phyloP scores from a whole-genome alignment of 2,329 filamentous ascomycete genomes.

The Annulohypoxylon truncatum region DNA sequence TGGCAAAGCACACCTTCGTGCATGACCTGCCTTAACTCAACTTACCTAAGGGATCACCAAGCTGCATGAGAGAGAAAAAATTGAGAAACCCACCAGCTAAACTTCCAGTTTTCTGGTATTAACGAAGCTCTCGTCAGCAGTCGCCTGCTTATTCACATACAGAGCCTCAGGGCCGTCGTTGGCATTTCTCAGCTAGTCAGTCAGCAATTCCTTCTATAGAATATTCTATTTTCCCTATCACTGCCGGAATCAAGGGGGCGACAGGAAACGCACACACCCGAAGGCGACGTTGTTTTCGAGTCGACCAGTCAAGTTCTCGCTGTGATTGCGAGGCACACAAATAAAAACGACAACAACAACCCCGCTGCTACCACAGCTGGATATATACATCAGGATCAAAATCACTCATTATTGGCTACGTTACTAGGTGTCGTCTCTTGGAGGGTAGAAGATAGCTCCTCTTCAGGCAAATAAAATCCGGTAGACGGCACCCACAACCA shows the following conservation, averaged over 20 bases:
- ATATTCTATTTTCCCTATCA: conserved; percentile 18
- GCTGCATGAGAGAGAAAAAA: conserved; percentile 30
- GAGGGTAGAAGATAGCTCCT: conserved; percentile 30
- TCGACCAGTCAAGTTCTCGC: conserved; percentile 12
- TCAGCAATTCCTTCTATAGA: conserved; percentile 17
- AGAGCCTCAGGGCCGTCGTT: conserved; percentile 24
- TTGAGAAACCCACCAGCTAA: conserved; percentile 21
- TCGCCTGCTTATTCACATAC: conserved; percentile 25
- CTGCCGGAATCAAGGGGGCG: conserved; percentile 20
- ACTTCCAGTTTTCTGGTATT: conserved; percentile 19
- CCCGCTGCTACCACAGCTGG: conserved; percentile 15
- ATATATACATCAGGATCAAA: conserved; percentile 32
- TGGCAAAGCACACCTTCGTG: conserved; percentile 33
- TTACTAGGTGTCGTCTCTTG: conserved; percentile 23
- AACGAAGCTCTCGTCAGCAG: conserved; percentile 23
- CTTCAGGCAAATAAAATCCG: conserved; percentile 39
- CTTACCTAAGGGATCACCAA: conserved; percentile 36
- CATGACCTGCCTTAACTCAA: conserved; percentile 30
- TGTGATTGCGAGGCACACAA: conserved; percentile 26
- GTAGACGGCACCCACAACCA: conserved; percentile 24
- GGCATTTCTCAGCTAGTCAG: conserved; percentile 5
- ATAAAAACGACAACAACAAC: conserved; percentile 7
- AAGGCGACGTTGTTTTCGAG: conserved; percentile 24
- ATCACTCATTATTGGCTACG: conserved; percentile 34
- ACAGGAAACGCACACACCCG: conserved; percentile 28